phyloP scores from a whole-genome alignment of 305 asterid genomes.

The Caryopteris hybrid region DNA sequence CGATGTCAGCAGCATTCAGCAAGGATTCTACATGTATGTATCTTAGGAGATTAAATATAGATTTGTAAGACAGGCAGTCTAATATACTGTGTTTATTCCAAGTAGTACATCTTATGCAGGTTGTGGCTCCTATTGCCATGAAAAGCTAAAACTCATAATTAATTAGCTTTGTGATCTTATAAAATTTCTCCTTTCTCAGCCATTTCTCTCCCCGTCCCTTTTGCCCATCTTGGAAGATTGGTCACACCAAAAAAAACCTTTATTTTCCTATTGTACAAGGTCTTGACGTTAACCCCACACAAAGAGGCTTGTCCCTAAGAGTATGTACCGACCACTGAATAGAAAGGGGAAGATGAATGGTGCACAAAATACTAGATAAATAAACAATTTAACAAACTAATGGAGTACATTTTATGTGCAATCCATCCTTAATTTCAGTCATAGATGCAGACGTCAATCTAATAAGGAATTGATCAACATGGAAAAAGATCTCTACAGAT shows the following conservation, averaged over 20 bases:
- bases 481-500: background rate
- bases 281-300: background rate
- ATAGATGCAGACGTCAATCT: slow-evolving; percentile 9
- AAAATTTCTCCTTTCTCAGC: background rate
- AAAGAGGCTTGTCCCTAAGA: background rate
- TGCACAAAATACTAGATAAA: background rate
- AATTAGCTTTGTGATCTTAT: background rate
- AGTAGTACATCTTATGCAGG: slow-evolving; percentile 4
- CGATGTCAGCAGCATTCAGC: background rate
- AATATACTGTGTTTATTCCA: background rate
- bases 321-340: background rate
- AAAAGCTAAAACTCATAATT: slow-evolving; percentile 1
- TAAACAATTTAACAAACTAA: background rate
- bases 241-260: background rate
- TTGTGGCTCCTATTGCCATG: slow-evolving; percentile 7
- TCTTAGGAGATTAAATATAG: slow-evolving; percentile 5
- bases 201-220: background rate
- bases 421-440: background rate
- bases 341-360: background rate
- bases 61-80: slow-evolving; percentile 6
- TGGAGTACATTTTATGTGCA: background rate
- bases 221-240: background rate
- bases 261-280: background rate
- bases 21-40: background rate
- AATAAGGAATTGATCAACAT: background rate